These are phyloP conservation scores for Trichophaea hybrida DNA, from an alignment of 2,329 filamentous ascomycete species.

Conservation along the genomic window DNA sequence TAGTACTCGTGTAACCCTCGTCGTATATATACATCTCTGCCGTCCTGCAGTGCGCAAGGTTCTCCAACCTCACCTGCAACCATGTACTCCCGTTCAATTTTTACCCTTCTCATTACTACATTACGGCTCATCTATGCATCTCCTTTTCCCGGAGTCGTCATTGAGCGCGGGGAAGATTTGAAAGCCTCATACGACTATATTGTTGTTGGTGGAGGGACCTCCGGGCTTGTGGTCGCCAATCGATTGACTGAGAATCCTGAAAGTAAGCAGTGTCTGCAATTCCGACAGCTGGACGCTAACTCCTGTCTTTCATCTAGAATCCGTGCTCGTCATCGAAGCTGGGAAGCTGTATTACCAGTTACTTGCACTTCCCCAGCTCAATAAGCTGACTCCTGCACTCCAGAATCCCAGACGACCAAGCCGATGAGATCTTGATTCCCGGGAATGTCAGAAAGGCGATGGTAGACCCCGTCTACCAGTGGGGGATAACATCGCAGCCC, in stretches of 20 bases:
- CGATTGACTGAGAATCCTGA: conserved; percentile 36
- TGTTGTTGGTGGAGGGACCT: conserved; percentile 42
- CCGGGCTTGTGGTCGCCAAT: conserved; percentile 39
- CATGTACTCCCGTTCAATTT: background rate
- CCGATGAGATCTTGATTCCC: conserved; percentile 5
- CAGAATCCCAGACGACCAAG: background rate
- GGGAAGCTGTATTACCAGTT: background rate
- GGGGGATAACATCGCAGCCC: conserved; percentile 7
- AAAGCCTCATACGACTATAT: conserved; percentile 30
- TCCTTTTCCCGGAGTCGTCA: conserved; percentile 7
- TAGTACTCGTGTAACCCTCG: too few species aligned
- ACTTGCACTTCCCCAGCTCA: background rate
- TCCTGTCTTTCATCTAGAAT: background rate
- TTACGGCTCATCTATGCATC: background rate
- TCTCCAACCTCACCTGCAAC: background rate
- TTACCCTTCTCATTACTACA: background rate
- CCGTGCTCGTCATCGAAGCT: background rate
- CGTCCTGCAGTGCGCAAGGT: too few species aligned
- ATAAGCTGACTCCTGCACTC: background rate
- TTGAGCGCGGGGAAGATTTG: conserved; percentile 12
- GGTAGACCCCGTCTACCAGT: conserved; percentile 1
- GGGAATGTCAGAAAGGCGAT: background rate
- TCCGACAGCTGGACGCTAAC: conserved; percentile 26
- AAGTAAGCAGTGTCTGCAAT: conserved; percentile 31
- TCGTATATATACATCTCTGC: too few species aligned